A percentile compares a stretch with the other conserved stretches of the same genome.
Evolutionary conservation across 768 basidiomycete species (phyloP).

Genomic region (Termitomyces bulborhizus): DNA sequence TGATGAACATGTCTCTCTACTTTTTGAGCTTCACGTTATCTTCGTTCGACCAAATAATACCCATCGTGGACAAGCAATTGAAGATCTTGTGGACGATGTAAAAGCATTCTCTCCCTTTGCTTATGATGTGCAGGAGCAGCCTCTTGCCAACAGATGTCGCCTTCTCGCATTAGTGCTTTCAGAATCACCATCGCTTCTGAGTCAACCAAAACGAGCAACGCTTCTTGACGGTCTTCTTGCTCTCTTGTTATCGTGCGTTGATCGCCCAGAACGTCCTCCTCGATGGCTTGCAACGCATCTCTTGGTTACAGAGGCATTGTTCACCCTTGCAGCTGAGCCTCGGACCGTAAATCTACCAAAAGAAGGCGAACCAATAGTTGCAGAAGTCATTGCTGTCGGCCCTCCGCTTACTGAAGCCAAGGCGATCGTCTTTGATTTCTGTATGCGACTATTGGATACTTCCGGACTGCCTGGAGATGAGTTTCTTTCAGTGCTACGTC

Average conservation of each 20-base stretch:
- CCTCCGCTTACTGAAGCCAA: constrained; percentile 59
- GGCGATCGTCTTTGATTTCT: constrained; percentile 67
- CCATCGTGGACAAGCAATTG: constrained; percentile 61
- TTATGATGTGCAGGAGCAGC: constrained; percentile 67
- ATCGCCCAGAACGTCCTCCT: constrained; percentile 53
- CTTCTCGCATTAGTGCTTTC: constrained; percentile 79
- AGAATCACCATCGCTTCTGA: constrained; percentile 61
- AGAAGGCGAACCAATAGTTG: constrained; percentile 56
- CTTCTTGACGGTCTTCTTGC: constrained; percentile 68
- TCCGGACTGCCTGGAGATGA: constrained; percentile 72
- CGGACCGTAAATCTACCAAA: constrained; percentile 58
- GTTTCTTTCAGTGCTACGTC: constrained; percentile 70
- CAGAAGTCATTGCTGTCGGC: constrained; percentile 49
- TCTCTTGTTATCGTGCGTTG: constrained; percentile 53
- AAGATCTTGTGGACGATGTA: constrained; percentile 73
- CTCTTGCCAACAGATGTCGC: constrained; percentile 76
- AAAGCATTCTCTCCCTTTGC: constrained; percentile 58
- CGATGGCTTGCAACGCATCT: constrained; percentile 87
- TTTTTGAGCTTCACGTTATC: constrained; percentile 83
- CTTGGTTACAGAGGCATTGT: constrained; percentile 78
- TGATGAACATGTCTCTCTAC: constrained; percentile 80
- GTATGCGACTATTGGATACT: constrained; percentile 61
- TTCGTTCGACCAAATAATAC: constrained; percentile 61
- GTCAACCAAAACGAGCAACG: constrained; percentile 42
- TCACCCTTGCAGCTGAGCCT: constrained; percentile 73